A percentile compares a stretch with the other conserved stretches of the same genome.
These are phyloP conservation scores for Pseudomonodictys pantanalensis DNA, from an alignment of 495 filamentous ascomycete species.

Conservation along the genomic window DNA sequence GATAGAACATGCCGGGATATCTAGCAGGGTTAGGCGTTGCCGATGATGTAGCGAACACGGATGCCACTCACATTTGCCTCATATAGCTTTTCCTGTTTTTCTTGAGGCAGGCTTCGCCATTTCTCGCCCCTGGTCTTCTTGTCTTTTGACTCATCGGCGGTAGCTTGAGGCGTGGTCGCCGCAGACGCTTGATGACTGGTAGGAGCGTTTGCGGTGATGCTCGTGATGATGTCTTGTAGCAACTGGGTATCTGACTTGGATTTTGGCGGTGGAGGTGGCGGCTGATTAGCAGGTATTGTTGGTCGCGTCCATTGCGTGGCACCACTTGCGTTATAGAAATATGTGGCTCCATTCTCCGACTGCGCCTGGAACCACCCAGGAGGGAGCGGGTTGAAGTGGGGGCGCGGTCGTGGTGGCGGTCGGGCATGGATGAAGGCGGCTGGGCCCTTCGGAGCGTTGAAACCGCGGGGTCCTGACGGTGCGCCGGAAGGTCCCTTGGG, in stretches of 20 bases:
- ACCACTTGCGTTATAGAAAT: constrained; percentile 77
- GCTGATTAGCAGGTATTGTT: constrained; percentile 61
- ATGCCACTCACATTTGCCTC: constrained; percentile 72
- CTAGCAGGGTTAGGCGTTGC: constrained; percentile 44
- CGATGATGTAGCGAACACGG: background rate
- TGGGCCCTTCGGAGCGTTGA: constrained; percentile 60
- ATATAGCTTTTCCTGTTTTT: constrained; percentile 90
- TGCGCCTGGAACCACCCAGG: constrained; percentile 75
- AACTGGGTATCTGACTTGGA: constrained; percentile 63
- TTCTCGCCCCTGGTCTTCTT: constrained; percentile 77
- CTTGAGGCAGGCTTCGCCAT: constrained; percentile 73
- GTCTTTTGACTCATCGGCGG: constrained; percentile 51
- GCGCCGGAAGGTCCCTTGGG: constrained; percentile 49
- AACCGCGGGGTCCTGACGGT: constrained; percentile 65
- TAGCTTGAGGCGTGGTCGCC: constrained; percentile 50
- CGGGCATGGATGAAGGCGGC: constrained; percentile 56
- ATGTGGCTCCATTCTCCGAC: constrained; percentile 63
- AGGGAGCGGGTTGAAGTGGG: constrained; percentile 61
- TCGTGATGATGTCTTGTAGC: constrained; percentile 81
- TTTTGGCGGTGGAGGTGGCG: constrained; percentile 59
- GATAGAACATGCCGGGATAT: constrained; percentile 79
- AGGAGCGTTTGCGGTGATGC: constrained; percentile 66
- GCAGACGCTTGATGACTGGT: constrained; percentile 59
- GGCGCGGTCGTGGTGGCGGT: constrained; percentile 52
- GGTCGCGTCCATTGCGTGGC: constrained; percentile 77